phyloP scores from a whole-genome alignment of 208 protist species.

The Sergeia podlipaevii region DNA sequence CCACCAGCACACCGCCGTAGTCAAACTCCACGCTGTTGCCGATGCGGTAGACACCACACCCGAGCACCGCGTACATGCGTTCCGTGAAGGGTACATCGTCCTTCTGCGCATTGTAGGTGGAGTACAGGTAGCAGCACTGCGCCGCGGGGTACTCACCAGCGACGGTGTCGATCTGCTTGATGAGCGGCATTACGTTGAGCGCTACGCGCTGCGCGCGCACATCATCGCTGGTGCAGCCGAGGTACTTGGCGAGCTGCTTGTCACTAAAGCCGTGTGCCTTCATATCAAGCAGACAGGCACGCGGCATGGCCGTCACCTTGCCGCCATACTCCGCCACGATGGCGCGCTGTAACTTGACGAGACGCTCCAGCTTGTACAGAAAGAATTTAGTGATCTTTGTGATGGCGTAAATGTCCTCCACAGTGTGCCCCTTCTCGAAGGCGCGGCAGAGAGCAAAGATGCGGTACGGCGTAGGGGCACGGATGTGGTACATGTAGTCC shows the following conservation, averaged over 20 bases:
- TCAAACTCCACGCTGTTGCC: conserved; percentile 98
- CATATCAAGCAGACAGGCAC: conserved; percentile 52
- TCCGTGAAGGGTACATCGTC: conserved; percentile 85
- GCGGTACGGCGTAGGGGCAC: conserved; percentile 72
- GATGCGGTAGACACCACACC: conserved; percentile 98
- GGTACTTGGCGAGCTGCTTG: conserved; percentile 82
- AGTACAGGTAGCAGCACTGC: conserved; percentile 95
- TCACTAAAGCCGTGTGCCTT: conserved; percentile 97
- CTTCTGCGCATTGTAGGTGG: conserved; percentile 93
- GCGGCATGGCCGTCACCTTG: conserved; percentile 33
- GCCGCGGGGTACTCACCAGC: conserved; percentile 97
- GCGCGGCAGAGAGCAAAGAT: conserved; percentile 84
- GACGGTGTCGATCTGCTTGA: conserved; percentile 98
- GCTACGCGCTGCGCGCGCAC: conserved; percentile 58
- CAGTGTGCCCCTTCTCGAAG: conserved; percentile 71
- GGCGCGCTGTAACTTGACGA: conserved; percentile 55
- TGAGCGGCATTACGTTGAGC: conserved; percentile 84
- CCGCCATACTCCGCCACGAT: conserved; percentile 29
- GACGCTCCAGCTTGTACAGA: conserved; percentile 94
- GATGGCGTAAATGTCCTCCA: conserved; percentile 89
- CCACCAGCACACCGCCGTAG: conserved; percentile 96
- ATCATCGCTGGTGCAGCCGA: conserved; percentile 38
- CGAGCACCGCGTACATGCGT: conserved; percentile 92
- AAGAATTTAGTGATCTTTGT: conserved; percentile 97
- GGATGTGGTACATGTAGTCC: conserved; percentile 81